Evolutionary conservation across 2,329 filamentous ascomycete species (phyloP).

Genomic region (Pseudopithomyces chartarum): DNA sequence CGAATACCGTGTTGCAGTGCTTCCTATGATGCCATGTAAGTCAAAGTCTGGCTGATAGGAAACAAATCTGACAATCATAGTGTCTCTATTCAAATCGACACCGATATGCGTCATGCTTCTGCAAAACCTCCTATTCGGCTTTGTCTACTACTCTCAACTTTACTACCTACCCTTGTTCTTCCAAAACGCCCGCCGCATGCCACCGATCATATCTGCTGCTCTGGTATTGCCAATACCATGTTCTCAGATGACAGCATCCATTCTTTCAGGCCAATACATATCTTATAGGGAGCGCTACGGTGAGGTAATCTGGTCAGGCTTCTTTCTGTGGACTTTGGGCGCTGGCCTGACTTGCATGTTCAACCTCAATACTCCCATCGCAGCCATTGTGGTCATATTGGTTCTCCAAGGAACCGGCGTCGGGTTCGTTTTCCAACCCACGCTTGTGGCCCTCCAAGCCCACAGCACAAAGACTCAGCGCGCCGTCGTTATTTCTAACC

Average conservation of each 20-base stretch:
- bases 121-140: conserved; percentile 65
- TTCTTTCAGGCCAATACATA: conserved; percentile 62
- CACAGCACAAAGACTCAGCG: conserved; percentile 57
- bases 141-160: conserved; percentile 63
- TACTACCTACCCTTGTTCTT: conserved; percentile 68
- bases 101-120: conserved; percentile 60
- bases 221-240: conserved; percentile 53
- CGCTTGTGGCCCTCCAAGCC: conserved; percentile 62
- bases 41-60: background rate
- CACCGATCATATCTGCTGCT: conserved; percentile 55
- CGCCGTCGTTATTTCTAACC: conserved; percentile 65
- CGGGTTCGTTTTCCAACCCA: conserved; percentile 59
- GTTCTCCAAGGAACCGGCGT: conserved; percentile 53
- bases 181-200: conserved; percentile 59
- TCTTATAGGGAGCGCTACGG: conserved; percentile 62
- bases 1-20: conserved; percentile 45
- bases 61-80: conserved; percentile 26
- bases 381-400: conserved; percentile 57
- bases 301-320: conserved; percentile 60
- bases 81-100: conserved; percentile 60
- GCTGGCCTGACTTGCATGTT: conserved; percentile 60
- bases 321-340: conserved; percentile 57
- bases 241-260: conserved; percentile 53
- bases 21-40: conserved; percentile 5
- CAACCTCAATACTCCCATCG: conserved; percentile 47